Percentiles rank a stretch among this genome's conserved stretches.
phyloP scores from a whole-genome alignment of 140 eudicot species.

The Flaveria floridana region DNA sequence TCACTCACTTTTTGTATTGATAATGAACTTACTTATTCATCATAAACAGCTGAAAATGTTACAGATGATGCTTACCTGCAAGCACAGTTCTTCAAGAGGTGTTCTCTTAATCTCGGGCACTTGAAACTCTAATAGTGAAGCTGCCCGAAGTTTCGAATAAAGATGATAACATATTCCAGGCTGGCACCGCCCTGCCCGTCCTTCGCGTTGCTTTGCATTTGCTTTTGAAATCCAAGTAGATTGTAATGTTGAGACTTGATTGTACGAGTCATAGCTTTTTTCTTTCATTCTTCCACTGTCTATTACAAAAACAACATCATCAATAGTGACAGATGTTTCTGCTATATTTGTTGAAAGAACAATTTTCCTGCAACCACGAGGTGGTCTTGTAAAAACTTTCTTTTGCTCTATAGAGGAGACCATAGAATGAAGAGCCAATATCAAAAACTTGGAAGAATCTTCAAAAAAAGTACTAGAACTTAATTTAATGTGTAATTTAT shows the following conservation, averaged over 20 bases:
- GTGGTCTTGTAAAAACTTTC: constrained; percentile 68
- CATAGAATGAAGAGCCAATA: constrained; percentile 79
- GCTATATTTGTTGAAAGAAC: constrained; percentile 91
- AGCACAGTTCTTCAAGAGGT: constrained; percentile 89
- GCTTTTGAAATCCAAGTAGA: constrained; percentile 90
- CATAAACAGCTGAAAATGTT: not conserved
- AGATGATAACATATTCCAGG: constrained; percentile 90
- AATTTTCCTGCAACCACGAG: constrained; percentile 80
- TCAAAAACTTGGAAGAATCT: constrained; percentile 55
- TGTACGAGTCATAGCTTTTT: constrained; percentile 78
- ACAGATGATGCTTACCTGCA: constrained; percentile 56
- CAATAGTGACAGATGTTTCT: constrained; percentile 90
- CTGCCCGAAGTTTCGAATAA: constrained; percentile 76
- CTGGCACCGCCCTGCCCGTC: constrained; percentile 97
- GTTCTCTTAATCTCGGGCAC: constrained; percentile 86
- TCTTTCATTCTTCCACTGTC: constrained; percentile 95
- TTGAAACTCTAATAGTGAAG: constrained; percentile 73
- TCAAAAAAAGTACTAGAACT: constrained; percentile 46
- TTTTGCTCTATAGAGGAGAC: constrained; percentile 78
- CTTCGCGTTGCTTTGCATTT: constrained; percentile 87
- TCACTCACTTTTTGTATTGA: not conserved
- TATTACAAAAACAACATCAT: constrained; percentile 86
- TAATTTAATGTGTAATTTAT: constrained; percentile 55
- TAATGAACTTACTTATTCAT: not conserved
- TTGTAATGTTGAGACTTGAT: constrained; percentile 79